phyloP scores from a whole-genome alignment of 768 basidiomycete species.

The Boletus rubroflammeus region DNA sequence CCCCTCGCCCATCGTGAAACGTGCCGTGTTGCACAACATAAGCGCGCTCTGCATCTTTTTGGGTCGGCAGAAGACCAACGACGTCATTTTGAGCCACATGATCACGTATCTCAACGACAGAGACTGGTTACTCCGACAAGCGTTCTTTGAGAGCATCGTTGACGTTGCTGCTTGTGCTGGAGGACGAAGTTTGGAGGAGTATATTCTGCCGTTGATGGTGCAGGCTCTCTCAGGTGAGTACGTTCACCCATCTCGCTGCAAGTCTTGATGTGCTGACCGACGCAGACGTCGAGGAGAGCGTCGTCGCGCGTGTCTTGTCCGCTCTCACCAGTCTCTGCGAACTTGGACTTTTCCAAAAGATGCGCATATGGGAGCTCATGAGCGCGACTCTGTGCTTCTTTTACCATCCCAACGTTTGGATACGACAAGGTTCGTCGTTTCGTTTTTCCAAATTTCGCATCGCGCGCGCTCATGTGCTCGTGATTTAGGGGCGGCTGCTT shows the following conservation, averaged over 20 bases:
- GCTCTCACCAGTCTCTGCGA: conserved; percentile 88
- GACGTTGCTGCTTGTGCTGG: conserved; percentile 95
- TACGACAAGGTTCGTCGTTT: conserved; percentile 71
- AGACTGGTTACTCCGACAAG: conserved; percentile 87
- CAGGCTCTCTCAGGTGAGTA: conserved; percentile 86
- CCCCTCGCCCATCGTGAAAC: conserved; percentile 83
- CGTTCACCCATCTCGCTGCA: not conserved
- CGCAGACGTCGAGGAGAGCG: conserved; percentile 90
- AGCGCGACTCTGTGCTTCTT: conserved; percentile 83
- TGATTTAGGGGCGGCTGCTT: conserved; percentile 70
- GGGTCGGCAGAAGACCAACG: conserved; percentile 89
- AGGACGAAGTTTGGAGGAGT: conserved; percentile 87
- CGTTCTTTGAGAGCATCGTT: conserved; percentile 94
- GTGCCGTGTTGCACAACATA: conserved; percentile 84
- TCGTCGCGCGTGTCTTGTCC: conserved; percentile 85
- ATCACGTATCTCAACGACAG: conserved; percentile 83
- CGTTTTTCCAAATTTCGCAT: not conserved
- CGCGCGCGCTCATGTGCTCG: not conserved
- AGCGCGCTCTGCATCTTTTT: conserved; percentile 90
- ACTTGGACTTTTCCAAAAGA: conserved; percentile 86
- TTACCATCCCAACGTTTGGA: conserved; percentile 95
- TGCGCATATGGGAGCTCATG: conserved; percentile 97
- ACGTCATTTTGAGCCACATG: conserved; percentile 88
- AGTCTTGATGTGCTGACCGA: conserved; percentile 3
- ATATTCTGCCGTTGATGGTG: conserved; percentile 94